Base-by-base conservation (phyloP, 1,139 yeast species). In the Sugiyamaella castrensis region DNA sequence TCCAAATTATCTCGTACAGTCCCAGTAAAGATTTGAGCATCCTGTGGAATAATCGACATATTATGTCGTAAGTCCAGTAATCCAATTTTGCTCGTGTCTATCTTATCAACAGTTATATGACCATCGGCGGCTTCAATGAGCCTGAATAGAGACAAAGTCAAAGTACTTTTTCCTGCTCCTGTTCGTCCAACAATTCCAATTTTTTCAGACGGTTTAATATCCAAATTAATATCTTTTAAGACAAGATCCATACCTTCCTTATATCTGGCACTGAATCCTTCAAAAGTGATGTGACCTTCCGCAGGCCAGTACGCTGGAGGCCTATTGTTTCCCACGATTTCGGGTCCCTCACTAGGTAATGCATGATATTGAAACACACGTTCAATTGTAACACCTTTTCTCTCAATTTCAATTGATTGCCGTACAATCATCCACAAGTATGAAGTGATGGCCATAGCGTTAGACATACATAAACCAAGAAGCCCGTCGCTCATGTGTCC, bases 131-230 rank as follows among this genome's bases (percentile, higher is more conserved):
- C 65, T 57, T 82, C 87, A 15, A 75, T 67, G 38, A 84, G 67
- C 50, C 91, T 72, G 66, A 77, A 84, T 50, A 84, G 66, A 0
- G 85, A 82, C 19, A 78, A 72, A 71, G 81, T 79, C 35, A 84
- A 76, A 0, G 88, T 79, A 12, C 84, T 77, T 63, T 84, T 84
- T 33, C 91, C 91, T 2, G 89, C 87, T 48, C 91, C 91, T 0
- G 89, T 84, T 58, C 89, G 75, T 30, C 91, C 91, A 65, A 85
- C 81, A 50, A 84, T 79, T 32, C 89, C 91, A 49, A 84, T 71
- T 61, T 81, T 82, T 60, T 80, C 80, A 15, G 78, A 74, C 1
- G 80, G 72, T 9, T 70, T 64, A 12, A 83, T 56, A 4, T 55
- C 48, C 35, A 83, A 61, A 29, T 60, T 65, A 44, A 87, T 64